Percentiles rank a stretch among this genome's conserved stretches.
Evolutionary conservation across 208 protist genomes (phyloP).

Genomic region (Blastocrithidia nonstop): DNA sequence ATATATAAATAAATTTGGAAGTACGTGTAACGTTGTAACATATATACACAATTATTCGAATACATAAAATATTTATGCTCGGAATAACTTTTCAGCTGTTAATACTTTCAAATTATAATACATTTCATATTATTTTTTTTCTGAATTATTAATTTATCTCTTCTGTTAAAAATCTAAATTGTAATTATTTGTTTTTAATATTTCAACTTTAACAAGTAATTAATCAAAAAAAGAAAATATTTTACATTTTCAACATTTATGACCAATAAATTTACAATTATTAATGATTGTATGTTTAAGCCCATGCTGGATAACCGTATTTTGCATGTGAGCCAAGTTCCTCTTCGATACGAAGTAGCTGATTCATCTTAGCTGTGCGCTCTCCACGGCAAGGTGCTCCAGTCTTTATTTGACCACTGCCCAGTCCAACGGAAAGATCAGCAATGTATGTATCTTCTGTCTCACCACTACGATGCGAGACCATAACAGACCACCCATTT

Average conservation of each 20-base stretch:
- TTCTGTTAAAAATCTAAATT: no score
- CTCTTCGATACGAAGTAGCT: slow-evolving; percentile 98
- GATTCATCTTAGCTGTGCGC: slow-evolving; percentile 98
- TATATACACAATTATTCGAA: background rate
- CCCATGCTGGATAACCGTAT: slow-evolving; percentile 69
- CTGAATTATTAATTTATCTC: no score
- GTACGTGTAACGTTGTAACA: background rate
- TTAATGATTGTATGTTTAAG: slow-evolving; percentile 12
- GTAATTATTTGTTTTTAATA: no score
- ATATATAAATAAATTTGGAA: background rate
- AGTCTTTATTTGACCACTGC: slow-evolving; percentile 97
- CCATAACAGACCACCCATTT: slow-evolving; percentile 76
- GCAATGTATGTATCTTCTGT: slow-evolving; percentile 98
- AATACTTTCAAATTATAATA: slow-evolving; percentile 1
- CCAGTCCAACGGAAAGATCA: slow-evolving; percentile 95
- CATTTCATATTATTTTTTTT: background rate
- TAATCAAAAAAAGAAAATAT: no score
- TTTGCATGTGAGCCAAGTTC: slow-evolving; percentile 64
- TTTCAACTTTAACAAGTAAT: no score
- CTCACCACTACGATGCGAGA: slow-evolving; percentile 96
- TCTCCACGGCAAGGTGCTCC: slow-evolving; percentile 96
- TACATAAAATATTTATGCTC: no score
- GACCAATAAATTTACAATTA: no score
- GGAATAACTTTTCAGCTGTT: background rate
- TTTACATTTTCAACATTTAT: no score